These are phyloP conservation scores for Desmodesmus armatus DNA, from an alignment of 139 green algal species.

Conservation along the genomic window DNA sequence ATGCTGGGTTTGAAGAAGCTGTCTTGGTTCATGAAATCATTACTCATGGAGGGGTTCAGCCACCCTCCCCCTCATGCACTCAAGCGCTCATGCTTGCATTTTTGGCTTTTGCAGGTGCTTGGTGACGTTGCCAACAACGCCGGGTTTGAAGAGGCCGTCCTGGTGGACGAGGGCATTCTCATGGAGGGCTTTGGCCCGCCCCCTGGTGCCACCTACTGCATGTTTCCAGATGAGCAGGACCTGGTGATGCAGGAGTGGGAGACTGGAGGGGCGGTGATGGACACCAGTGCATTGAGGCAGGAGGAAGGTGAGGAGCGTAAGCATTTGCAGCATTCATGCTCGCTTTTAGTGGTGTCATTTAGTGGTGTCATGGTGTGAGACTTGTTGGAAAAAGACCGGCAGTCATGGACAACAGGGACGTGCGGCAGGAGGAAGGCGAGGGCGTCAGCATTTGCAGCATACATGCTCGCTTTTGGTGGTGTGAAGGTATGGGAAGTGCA, in stretches of 20 bases:
- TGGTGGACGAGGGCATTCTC: slow-evolving; percentile 54
- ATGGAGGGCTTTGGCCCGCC: slow-evolving; percentile 85
- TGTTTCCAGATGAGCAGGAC: slow-evolving; percentile 89
- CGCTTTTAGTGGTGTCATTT: background rate
- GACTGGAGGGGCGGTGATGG: slow-evolving; percentile 76
- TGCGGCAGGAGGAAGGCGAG: slow-evolving; percentile 86
- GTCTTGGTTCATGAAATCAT: slow-evolving; percentile 42
- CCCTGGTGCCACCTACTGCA: slow-evolving; percentile 64
- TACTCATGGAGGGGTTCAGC: slow-evolving; percentile 86
- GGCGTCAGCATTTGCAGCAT: slow-evolving; percentile 61
- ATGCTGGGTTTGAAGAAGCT: background rate
- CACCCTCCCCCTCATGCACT: slow-evolving; percentile 49
- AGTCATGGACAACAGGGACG: slow-evolving; percentile 6
- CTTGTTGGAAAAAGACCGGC: too few species aligned
- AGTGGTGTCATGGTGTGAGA: too few species aligned
- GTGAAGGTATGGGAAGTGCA: slow-evolving; percentile 68
- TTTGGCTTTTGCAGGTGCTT: background rate
- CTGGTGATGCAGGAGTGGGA: slow-evolving; percentile 66
- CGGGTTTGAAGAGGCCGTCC: background rate
- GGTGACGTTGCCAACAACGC: too few species aligned
- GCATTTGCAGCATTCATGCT: too few species aligned
- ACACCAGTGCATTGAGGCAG: slow-evolving; percentile 25
- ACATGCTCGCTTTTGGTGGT: slow-evolving; percentile 87
- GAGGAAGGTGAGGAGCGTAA: background rate
- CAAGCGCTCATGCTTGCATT: background rate